Percentiles rank a stretch among this genome's conserved stretches.
phyloP scores from a whole-genome alignment of 2,329 filamentous ascomycete species.

The Rosellinia necatrix region DNA sequence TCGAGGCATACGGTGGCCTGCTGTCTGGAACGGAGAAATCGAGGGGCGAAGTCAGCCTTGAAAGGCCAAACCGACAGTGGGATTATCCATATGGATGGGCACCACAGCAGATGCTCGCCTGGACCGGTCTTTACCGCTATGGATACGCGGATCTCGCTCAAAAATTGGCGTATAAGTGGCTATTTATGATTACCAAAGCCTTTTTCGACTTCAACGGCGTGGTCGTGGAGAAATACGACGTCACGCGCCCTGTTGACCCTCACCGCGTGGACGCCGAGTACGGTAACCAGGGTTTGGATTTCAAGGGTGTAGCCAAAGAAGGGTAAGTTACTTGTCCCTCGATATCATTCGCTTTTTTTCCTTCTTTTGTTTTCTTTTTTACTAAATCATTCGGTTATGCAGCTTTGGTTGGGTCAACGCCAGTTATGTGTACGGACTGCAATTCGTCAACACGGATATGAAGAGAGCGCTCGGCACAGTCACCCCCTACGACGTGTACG shows the following conservation, averaged over 20 bases:
- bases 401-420: slow-evolving; percentile 99
- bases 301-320: slow-evolving; percentile 94
- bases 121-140: slow-evolving; percentile 90
- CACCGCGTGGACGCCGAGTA: slow-evolving; percentile 97
- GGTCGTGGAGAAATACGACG: slow-evolving; percentile 98
- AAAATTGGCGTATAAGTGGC: slow-evolving; percentile 90
- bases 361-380: not conserved
- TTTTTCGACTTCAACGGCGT: slow-evolving; percentile 99
- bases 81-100: slow-evolving; percentile 99
- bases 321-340: slow-evolving; percentile 67
- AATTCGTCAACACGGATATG: slow-evolving; percentile 88
- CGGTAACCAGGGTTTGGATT: slow-evolving; percentile 93
- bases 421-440: slow-evolving; percentile 91
- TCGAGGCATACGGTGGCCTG: slow-evolving; percentile 86
- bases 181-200: slow-evolving; percentile 97
- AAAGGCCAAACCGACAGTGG: slow-evolving; percentile 95
- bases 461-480: slow-evolving; percentile 84
- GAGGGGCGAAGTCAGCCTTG: slow-evolving; percentile 76
- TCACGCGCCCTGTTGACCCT: slow-evolving; percentile 85
- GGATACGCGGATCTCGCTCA: slow-evolving; percentile 90
- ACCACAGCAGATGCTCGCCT: slow-evolving; percentile 96
- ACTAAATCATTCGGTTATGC: slow-evolving; percentile 25
- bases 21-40: slow-evolving; percentile 89
- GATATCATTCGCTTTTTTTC: not conserved
- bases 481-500: slow-evolving; percentile 84